A percentile compares a stretch with the other conserved stretches of the same genome.
Evolutionary conservation across 2,329 filamentous ascomycete species (phyloP).

Genomic region (Alternaria conjuncta): DNA sequence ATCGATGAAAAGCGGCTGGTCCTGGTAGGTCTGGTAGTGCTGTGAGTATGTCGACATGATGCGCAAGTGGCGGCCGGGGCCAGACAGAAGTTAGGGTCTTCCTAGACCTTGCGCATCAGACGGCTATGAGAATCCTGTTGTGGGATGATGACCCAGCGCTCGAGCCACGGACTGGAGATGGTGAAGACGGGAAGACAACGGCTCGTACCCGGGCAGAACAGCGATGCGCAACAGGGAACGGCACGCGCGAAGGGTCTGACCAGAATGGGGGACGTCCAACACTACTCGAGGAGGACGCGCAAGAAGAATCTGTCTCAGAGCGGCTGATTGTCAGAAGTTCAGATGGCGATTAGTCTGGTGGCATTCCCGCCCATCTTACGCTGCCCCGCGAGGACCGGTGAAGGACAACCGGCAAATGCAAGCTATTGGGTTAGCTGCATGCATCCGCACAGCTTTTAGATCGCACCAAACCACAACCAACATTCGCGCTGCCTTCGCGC

Average conservation of each 20-base stretch:
- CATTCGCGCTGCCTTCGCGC: conserved; percentile 15
- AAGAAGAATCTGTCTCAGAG: conserved; percentile 37
- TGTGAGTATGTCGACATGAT: conserved; percentile 41
- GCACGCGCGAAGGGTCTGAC: conserved; percentile 25
- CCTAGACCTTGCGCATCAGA: conserved; percentile 34
- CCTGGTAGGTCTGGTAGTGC: conserved; percentile 25
- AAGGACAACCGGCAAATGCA: conserved; percentile 35
- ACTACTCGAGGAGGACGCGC: conserved; percentile 39
- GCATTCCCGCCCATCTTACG: conserved; percentile 36
- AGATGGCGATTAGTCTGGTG: conserved; percentile 30
- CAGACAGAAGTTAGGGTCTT: conserved; percentile 24
- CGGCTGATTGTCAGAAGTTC: conserved; percentile 37
- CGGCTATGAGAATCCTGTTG: conserved; percentile 36
- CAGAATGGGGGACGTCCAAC: conserved; percentile 31
- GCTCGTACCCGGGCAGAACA: conserved; percentile 27
- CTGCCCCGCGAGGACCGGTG: conserved; percentile 47
- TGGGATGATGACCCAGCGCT: conserved; percentile 28
- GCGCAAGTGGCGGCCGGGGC: conserved; percentile 29
- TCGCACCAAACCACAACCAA: conserved; percentile 39
- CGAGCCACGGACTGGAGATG: conserved; percentile 32
- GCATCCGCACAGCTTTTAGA: conserved; percentile 36
- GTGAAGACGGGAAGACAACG: conserved; percentile 24
- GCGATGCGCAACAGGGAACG: conserved; percentile 29
- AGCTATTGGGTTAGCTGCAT: conserved; percentile 45
- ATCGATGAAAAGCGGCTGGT: conserved; percentile 28